Base-by-base conservation (phyloP, 208 protist genomes). In the Plasmodiophora brassicae region DNA sequence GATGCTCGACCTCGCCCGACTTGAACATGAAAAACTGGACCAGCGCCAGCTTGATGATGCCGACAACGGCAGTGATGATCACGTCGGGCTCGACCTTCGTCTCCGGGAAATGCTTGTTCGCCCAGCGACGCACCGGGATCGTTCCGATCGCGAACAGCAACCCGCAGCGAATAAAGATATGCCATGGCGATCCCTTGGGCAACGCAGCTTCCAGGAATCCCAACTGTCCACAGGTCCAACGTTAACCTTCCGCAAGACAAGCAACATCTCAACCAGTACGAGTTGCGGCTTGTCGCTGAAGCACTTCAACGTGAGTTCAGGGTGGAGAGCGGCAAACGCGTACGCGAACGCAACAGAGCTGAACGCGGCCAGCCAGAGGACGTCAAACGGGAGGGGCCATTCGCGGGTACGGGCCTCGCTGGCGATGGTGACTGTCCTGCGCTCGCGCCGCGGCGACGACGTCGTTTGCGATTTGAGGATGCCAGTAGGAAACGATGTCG, bases 1-100 rank as follows among this genome's bases (percentile, higher is more conserved):
- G 35, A 95, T 95, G 50, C 94, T 94, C 8, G 95, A 94, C 28
- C n/a, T 78, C 65, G n/a, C 94, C 94, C 36, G 95, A 96, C 88
- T 94, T 94, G 20, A 94, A 94, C 1, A 91, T 96, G 0, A 94
- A 94, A 46, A 92, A 95, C 32, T 96, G 95, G 90, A 94, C 94
- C 0, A 94, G 95, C 35, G 94, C 94, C 65, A 96, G 95, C 91
- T 93, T 94, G 60, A 96, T 94, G 94, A 93, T 96, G 57, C 96
- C 94, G 0, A 94, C 93, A 84, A 94, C 93, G 88, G 95, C 94
- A 10, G 89, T 95, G n/a, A 94, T 96, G 85, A 94, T 93, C 39
- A 85, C 14, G 36, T 65, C 65, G 8, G 25, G 5, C 5, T 45
- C 38, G 46, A 88, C 41, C n/a, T 71, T 0, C 22, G 85, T 88